These are phyloP conservation scores for Arabidopsis hybrid DNA, from an alignment of 441 rosid genomes.

Conservation along the genomic window DNA sequence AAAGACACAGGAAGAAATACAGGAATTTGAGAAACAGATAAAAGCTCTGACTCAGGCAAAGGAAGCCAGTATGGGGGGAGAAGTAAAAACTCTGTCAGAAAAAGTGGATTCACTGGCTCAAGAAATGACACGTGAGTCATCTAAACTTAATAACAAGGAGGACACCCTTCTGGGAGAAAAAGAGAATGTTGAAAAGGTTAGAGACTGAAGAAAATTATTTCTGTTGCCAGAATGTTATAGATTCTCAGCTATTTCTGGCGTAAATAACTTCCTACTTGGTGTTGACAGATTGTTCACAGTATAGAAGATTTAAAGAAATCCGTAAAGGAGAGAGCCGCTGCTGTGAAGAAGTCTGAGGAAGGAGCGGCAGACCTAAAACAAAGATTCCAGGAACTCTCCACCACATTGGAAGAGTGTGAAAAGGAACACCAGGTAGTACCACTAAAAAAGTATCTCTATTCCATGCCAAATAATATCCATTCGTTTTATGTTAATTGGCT, in stretches of 20 bases:
- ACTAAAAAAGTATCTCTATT: slow-evolving; percentile 21
- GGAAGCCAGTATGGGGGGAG: slow-evolving; percentile 96
- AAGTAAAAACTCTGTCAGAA: slow-evolving; percentile 73
- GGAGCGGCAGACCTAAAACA: slow-evolving; percentile 80
- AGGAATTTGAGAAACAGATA: slow-evolving; percentile 71
- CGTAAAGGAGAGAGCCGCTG: slow-evolving; percentile 72
- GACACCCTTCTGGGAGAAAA: slow-evolving; percentile 81
- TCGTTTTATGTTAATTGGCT: slow-evolving; percentile 32
- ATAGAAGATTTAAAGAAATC: slow-evolving; percentile 88
- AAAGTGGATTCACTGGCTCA: slow-evolving; percentile 82
- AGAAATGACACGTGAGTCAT: slow-evolving; percentile 75
- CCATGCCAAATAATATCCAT: background rate
- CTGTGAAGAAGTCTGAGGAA: slow-evolving; percentile 82
- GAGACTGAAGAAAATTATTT: background rate
- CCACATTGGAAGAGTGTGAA: slow-evolving; percentile 76
- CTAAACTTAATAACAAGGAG: slow-evolving; percentile 77
- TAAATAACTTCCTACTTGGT: slow-evolving; percentile 19
- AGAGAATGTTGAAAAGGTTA: slow-evolving; percentile 82
- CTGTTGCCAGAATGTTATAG: background rate
- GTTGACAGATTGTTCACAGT: slow-evolving; percentile 62
- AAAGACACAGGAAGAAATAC: slow-evolving; percentile 54
- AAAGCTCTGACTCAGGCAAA: slow-evolving; percentile 74
- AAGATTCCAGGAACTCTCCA: slow-evolving; percentile 74
- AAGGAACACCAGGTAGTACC: slow-evolving; percentile 86
- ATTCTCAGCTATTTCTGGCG: slow-evolving; percentile 32